Evolutionary conservation across 2,329 filamentous ascomycete species (phyloP), one percentile per base, ranked within the genome.

Genomic region (Ramichloridium luteum): DNA sequence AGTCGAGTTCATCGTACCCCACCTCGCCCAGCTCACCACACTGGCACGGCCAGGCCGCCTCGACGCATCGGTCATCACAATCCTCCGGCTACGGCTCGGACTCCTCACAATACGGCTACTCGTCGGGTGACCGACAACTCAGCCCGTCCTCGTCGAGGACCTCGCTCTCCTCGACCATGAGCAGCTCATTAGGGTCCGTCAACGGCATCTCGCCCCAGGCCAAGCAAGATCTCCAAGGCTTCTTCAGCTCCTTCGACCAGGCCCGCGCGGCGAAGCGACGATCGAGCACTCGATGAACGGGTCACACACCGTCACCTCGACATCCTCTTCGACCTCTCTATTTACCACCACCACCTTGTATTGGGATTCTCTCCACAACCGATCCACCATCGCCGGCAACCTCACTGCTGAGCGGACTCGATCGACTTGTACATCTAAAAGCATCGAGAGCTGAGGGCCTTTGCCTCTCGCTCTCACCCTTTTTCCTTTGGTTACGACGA

Each of bases 231-330:
- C 71, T 94, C 25, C 76, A 79, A 54, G 79, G 81, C 46, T 94
- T 94, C 58, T 81, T 83, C 44, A 81, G 80, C 51, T 84, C 80
- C 2, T 93, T 94, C 54, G 86, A 94, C 58, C 80, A 85, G 44
- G 77, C 80, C 36, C 72, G 82, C 60, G 75, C 62, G 69, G 51
- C 57, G 34, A 63, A 61, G 53, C 57, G 62, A 51, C 50, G 59
- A 36, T 54, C 50, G 13, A 49, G 45, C 35, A 30, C 41, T 28
- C 39, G 46, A 33, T 49, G 37, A 40, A 25, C 30, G 13, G 31
- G 30, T 13, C 16, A 27, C 20, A 14, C 28, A 30, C 28, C 20
- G n/a, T n/a, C 20, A 23, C 20, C 8, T 23, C n/a, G n/a, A n/a
- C n/a, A n/a, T n/a, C n/a, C n/a, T n/a, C n/a, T n/a, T n/a, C n/a